Evolutionary conservation across 306 rosid species (phyloP), one percentile per base, ranked within the genome.

Genomic region (Senna tora): DNA sequence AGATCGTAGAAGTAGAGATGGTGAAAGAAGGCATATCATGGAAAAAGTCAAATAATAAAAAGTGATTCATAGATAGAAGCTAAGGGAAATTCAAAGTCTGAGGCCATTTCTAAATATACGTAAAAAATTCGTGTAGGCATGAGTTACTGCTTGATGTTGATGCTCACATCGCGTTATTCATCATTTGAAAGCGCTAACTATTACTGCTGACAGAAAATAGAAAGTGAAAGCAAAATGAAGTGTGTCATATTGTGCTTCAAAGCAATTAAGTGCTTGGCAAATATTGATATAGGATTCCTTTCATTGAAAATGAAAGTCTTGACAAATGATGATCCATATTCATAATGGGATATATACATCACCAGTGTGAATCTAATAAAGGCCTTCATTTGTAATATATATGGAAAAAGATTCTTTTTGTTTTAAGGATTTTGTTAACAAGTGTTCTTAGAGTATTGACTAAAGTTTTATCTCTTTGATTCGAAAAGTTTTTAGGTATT

Each of bases 61-160:
- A 79, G 67, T 10, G 16, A 46, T 5, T 22, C 12, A 64, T 46
- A 14, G 6, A 13, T 6, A 45, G 19, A 54, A 22, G n/a, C n/a
- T n/a, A n/a, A n/a, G 59, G 50, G 53, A 11, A 64, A 43, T 38
- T 49, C 38, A 7, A 10, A 41, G 39, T 47, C 9, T 56, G 42
- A 56, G 55, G 30, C 78, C 59, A 38, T 43, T 70, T 71, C n/a
- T 66, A 22, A 28, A 15, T 54, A 19, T 32, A 75, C 51, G 83
- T 5, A 1, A 9, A 60, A 38, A 72, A 56, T 45, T 65, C 6
- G 36, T 46, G 21, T 38, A 54, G 28, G 39, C 17, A 13, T 46
- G 7, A 32, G 4, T 46, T 30, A 56, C 15, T 45, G 39, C 15
- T n/a, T n/a, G n/a, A 5, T 30, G 28, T 47, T 22, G 57, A 46